phyloP scores from a whole-genome alignment of 345 rosid genomes.

The Passiflora organensis region DNA sequence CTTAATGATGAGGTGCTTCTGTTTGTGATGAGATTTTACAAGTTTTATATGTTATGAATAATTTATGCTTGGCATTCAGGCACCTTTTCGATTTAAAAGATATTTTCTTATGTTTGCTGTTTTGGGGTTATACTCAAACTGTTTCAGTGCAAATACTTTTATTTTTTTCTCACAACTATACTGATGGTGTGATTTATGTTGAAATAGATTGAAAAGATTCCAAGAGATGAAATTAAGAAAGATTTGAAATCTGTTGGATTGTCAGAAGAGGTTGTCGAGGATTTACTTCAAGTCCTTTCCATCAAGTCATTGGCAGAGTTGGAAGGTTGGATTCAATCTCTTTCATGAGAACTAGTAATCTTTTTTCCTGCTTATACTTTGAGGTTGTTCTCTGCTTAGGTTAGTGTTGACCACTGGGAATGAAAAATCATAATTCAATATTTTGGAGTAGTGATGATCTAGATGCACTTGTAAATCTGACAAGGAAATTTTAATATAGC shows the following conservation, averaged over 20 bases:
- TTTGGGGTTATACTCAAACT: too few relatives aligned
- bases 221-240: conserved; percentile 63
- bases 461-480: too few relatives aligned
- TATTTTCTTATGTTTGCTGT: too few relatives aligned
- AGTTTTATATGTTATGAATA: too few relatives aligned
- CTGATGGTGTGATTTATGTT: conserved; percentile 9
- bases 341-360: conserved; percentile 6
- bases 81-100: too few relatives aligned
- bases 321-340: conserved; percentile 51
- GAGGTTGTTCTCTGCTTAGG: conserved; percentile 3
- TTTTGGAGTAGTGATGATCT: too few relatives aligned
- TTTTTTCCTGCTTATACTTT: background rate
- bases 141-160: too few relatives aligned
- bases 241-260: conserved; percentile 64
- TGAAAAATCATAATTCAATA: too few relatives aligned
- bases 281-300: conserved; percentile 70
- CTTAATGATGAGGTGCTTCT: background rate
- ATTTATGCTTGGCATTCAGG: too few relatives aligned
- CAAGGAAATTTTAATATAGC: too few relatives aligned
- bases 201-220: conserved; percentile 71
- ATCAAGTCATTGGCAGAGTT: conserved; percentile 65
- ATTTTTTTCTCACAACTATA: background rate
- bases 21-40: conserved; percentile 4
- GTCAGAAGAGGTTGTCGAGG: conserved; percentile 58
- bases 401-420: background rate